phyloP scores from a whole-genome alignment of 2,329 filamentous ascomycete species.

The Calonectria naviculata region DNA sequence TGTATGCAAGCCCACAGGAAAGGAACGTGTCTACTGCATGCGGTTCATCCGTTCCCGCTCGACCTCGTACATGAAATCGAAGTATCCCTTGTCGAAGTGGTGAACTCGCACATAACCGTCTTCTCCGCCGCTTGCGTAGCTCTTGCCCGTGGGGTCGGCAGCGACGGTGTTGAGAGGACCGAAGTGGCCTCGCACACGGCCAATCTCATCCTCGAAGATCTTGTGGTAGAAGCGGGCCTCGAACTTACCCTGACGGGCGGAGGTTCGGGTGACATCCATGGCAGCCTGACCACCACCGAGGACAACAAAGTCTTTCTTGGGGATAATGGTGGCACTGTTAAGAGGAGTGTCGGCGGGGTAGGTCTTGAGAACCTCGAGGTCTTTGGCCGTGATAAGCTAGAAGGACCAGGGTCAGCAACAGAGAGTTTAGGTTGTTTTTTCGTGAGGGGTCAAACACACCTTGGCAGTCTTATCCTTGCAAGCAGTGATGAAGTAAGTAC shows the following conservation, averaged over 20 bases:
- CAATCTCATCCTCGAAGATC: conserved; percentile 99
- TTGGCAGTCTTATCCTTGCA: conserved; percentile 98
- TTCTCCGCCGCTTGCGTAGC: conserved; percentile 96
- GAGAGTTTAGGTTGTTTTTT: neutral
- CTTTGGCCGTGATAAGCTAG: conserved; percentile 83
- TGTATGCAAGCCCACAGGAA: conserved; percentile 56
- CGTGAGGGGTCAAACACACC: conserved; percentile 57
- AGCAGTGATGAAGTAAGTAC: conserved; percentile 98
- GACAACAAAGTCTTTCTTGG: conserved; percentile 98
- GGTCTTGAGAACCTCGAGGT: conserved; percentile 93
- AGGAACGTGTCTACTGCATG: conserved; percentile 49
- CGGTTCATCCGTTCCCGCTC: conserved; percentile 80
- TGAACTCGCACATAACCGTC: conserved; percentile 99
- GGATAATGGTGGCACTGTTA: conserved; percentile 93
- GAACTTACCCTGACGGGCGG: conserved; percentile 96
- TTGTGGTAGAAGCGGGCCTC: conserved; percentile 99
- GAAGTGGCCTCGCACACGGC: conserved; percentile 96
- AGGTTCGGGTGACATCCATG: conserved; percentile 98
- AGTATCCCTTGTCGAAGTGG: conserved; percentile 98
- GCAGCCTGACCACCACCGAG: conserved; percentile 98
- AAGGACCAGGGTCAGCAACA: conserved; percentile 22
- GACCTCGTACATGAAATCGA: conserved; percentile 98
- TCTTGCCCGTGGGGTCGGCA: conserved; percentile 88
- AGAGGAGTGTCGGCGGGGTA: conserved; percentile 93
- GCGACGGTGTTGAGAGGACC: conserved; percentile 97